A percentile compares a stretch with the other conserved stretches of the same genome.
These are phyloP conservation scores for Cucurbita pepo DNA, from an alignment of 306 rosid genomes.

Conservation along the genomic window DNA sequence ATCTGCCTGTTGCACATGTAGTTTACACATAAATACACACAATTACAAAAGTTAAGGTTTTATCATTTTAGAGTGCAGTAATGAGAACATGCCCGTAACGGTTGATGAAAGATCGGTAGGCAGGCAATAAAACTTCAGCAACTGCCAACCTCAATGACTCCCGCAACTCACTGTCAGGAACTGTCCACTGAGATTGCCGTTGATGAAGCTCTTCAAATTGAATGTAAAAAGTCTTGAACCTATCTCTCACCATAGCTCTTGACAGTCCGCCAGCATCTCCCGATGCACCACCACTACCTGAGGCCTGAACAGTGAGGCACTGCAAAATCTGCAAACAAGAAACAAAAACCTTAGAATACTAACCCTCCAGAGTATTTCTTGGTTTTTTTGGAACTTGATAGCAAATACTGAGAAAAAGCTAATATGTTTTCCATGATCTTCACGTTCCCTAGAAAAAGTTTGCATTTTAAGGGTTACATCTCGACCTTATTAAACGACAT, in stretches of 20 bases:
- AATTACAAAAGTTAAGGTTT: background rate
- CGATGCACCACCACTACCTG: conserved; percentile 9
- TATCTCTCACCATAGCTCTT: conserved; percentile 61
- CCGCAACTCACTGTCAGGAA: conserved; percentile 89
- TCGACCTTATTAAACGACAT: background rate
- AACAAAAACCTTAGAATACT: background rate
- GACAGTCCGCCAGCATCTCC: conserved; percentile 39
- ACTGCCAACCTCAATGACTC: conserved; percentile 91
- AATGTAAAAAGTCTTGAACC: conserved; percentile 67
- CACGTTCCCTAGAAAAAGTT: background rate
- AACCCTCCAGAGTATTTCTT: background rate
- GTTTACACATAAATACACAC: background rate
- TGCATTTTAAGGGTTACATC: background rate
- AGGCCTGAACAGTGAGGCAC: conserved; percentile 69
- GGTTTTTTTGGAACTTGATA: background rate
- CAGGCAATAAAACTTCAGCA: conserved; percentile 90
- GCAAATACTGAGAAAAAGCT: background rate
- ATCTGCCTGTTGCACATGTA: conserved; percentile 52
- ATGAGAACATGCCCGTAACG: conserved; percentile 55
- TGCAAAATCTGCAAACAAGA: conserved; percentile 60
- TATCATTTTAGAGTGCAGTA: background rate
- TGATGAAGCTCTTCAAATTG: conserved; percentile 87
- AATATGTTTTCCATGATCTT: background rate
- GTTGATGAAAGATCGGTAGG: conserved; percentile 78
- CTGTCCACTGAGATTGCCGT: conserved; percentile 94